Evolutionary conservation across 2,329 filamentous ascomycete species (phyloP).

Genomic region (Fusarium tricinctum): DNA sequence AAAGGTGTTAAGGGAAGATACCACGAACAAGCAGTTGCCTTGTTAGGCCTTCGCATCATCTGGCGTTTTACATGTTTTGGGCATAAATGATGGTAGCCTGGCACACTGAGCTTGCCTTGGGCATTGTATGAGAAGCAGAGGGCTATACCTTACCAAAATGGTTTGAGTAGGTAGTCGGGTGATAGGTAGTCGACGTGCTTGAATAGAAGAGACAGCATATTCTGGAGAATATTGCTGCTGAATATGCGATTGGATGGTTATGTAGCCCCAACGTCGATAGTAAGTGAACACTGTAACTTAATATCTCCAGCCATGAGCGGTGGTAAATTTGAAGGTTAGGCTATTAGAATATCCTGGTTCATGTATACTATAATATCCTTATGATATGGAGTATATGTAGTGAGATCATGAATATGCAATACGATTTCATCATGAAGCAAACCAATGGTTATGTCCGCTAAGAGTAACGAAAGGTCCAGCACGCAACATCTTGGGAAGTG

Average conservation of each 20-base stretch:
- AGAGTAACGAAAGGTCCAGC: not conserved
- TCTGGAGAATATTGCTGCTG: not conserved
- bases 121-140: not conserved
- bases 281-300: not conserved
- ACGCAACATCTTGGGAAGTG: too few relatives aligned
- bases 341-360: not conserved
- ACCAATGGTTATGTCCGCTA: too few relatives aligned
- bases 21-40: slow-evolving; percentile 41
- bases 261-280: not conserved
- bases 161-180: not conserved
- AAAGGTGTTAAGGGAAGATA: slow-evolving; percentile 46
- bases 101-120: not conserved
- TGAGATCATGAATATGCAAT: not conserved
- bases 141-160: not conserved
- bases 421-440: not conserved
- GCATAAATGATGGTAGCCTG: not conserved
- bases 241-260: not conserved
- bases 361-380: not conserved
- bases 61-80: slow-evolving; percentile 9
- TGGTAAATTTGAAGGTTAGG: not conserved
- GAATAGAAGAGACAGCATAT: not conserved
- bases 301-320: not conserved
- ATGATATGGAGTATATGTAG: not conserved
- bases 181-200: not conserved
- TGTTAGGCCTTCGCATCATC: slow-evolving; percentile 9